These are phyloP conservation scores for Ogataea paraovalis DNA, from an alignment of 805 yeast species.

Conservation along the genomic window DNA sequence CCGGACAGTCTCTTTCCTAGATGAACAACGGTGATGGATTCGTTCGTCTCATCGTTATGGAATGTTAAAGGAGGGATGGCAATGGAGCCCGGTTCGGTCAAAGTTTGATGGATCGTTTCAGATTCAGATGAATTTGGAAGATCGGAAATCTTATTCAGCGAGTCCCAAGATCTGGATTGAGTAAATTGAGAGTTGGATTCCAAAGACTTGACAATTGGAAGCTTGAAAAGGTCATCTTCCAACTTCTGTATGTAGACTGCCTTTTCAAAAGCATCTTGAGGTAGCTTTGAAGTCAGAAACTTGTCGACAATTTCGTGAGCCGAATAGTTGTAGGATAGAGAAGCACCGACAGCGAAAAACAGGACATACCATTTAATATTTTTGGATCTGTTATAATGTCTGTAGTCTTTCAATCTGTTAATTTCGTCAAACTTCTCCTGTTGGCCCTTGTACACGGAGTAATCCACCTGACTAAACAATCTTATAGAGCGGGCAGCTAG, in stretches of 20 bases:
- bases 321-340: constrained; percentile 25
- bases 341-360: constrained; percentile 24
- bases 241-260: constrained; percentile 31
- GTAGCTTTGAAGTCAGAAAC: constrained; percentile 15
- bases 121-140: constrained; percentile 28
- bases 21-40: constrained; percentile 66
- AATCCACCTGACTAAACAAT: constrained; percentile 14
- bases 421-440: constrained; percentile 6
- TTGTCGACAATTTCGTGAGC: constrained; percentile 25
- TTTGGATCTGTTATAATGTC: constrained; percentile 10
- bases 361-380: constrained; percentile 14
- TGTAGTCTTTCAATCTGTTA: constrained; percentile 7
- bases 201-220: constrained; percentile 51
- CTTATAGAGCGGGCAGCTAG: not conserved
- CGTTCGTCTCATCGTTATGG: constrained; percentile 49
- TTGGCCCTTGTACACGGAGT: constrained; percentile 11
- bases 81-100: constrained; percentile 75
- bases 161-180: constrained; percentile 38
- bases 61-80: constrained; percentile 70
- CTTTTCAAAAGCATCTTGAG: constrained; percentile 21
- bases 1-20: constrained; percentile 79
- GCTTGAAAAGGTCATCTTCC: constrained; percentile 42
- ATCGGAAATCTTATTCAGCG: constrained; percentile 40
- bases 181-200: constrained; percentile 34
- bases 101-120: constrained; percentile 40